Base-by-base conservation (phyloP, 2,329 filamentous ascomycete species). In the Gliomastix tumulicola region DNA sequence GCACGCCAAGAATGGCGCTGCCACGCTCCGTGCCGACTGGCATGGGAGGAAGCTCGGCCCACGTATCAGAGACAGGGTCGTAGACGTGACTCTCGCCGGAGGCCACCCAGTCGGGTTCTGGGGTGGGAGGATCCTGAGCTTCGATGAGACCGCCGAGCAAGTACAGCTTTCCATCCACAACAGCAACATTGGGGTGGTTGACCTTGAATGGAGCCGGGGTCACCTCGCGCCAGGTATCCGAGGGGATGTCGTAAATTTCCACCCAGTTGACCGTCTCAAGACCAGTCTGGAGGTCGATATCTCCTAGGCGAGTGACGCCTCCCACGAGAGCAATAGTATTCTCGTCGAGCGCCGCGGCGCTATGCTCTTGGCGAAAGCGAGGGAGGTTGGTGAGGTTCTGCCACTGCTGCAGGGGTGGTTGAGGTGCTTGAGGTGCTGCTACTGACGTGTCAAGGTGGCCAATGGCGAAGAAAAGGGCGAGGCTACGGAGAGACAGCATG, bases 101-200 rank as follows among this genome's bases (percentile, higher is more conserved):
- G 1, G 51, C 52, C 10, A 38, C 30, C 57, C 57, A 62, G 1
- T 44, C 41, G 15, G 37, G 42, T n/a, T n/a, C n/a, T n/a, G n/a
- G n/a, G n/a, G n/a, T n/a, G n/a, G n/a, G n/a, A n/a, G n/a, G n/a
- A 12, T 49, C 41, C 11, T 38, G 30, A 4, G 44, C 45, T 7
- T 44, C 47, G 3, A 44, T 43, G 2, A 66, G 48, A 0, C 58
- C 62, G 6, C 64, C 62, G 3, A 67, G 46, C 0, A 66, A 33
- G 37, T 64, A 65, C 10, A 65, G 48, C 36, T 58, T 59, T 30
- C 52, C 53, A 30, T 56, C 40, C 4, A 60, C 47, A 0, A 45
- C 54, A 6, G 55, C 62, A 17, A 50, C 54, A 34, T 66, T 67
- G 32, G 53, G 47, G 35, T 66, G 61, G 33, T 62, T 64, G 4